phyloP scores from a whole-genome alignment of 768 basidiomycete genomes.

The Tylopilus subfusipes region DNA sequence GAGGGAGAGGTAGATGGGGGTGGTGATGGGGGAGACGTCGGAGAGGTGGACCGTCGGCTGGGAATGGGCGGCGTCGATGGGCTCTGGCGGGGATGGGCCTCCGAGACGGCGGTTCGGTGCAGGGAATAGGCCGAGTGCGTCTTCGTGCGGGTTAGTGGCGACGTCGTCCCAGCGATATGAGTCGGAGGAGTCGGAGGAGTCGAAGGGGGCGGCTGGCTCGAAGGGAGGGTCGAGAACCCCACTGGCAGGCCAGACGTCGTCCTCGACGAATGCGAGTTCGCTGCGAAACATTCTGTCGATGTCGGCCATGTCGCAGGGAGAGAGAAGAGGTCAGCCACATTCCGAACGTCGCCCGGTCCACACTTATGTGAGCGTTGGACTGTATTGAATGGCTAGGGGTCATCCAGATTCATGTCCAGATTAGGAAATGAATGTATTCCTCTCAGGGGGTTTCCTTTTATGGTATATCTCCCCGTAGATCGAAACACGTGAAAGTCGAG shows the following conservation, averaged over 20 bases:
- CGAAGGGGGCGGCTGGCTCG: neutral
- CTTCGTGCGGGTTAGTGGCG: neutral
- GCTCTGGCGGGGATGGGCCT: neutral
- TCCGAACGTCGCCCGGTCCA: constrained; percentile 2
- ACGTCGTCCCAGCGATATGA: constrained; percentile 6
- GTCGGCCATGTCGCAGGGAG: constrained; percentile 16
- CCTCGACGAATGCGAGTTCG: constrained; percentile 17
- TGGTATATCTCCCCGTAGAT: neutral
- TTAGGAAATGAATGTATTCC: neutral
- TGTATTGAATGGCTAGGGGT: constrained; percentile 20
- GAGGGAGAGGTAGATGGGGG: neutral
- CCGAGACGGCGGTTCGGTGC: constrained; percentile 6
- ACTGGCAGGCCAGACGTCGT: constrained; percentile 12
- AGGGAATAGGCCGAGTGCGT: constrained; percentile 13
- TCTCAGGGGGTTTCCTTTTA: constrained; percentile 1
- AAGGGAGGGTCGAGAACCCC: neutral
- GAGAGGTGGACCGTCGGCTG: constrained; percentile 25
- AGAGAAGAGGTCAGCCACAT: constrained; percentile 12
- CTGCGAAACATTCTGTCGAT: constrained; percentile 24
- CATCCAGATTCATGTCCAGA: neutral
- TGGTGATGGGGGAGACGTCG: constrained; percentile 14
- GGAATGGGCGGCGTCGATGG: neutral
- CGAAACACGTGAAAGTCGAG: constrained; percentile 28
- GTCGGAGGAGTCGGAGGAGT: no score
- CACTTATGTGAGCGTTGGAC: constrained; percentile 2